These are phyloP conservation scores for Colletotrichum simmondsii DNA, from an alignment of 2,329 filamentous ascomycete genomes.

Conservation along the genomic window DNA sequence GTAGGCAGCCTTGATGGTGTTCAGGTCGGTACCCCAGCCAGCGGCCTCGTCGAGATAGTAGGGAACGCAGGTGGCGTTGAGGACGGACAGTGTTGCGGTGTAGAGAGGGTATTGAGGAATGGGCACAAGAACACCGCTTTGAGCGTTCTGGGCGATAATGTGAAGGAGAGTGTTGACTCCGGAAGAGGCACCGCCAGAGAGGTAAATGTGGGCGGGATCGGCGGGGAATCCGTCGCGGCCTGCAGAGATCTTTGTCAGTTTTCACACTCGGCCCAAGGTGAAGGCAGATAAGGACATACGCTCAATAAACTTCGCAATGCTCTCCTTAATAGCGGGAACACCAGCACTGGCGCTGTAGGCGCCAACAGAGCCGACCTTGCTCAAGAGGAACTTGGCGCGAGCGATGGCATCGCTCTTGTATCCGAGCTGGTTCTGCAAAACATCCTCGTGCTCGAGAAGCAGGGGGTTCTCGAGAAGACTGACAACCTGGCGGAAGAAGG, in stretches of 20 bases:
- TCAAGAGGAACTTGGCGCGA: constrained; percentile 82
- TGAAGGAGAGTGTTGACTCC: constrained; percentile 95
- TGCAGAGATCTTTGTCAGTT: constrained; percentile 46
- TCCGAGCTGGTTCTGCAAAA: constrained; percentile 78
- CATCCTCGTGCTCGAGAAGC: constrained; percentile 84
- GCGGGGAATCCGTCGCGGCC: constrained; percentile 89
- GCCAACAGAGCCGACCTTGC: constrained; percentile 88
- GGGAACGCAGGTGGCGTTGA: constrained; percentile 88
- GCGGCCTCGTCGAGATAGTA: constrained; percentile 92
- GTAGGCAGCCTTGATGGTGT: constrained; percentile 79
- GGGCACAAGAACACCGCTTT: constrained; percentile 85
- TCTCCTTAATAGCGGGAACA: constrained; percentile 85
- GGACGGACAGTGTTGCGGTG: constrained; percentile 87
- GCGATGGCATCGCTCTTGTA: constrained; percentile 93
- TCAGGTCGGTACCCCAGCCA: constrained; percentile 88
- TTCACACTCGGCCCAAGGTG: neutral
- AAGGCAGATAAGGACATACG: constrained; percentile 59
- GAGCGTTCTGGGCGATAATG: constrained; percentile 82
- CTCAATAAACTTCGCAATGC: constrained; percentile 93
- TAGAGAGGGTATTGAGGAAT: constrained; percentile 99
- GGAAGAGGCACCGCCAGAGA: constrained; percentile 90
- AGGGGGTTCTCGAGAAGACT: constrained; percentile 91
- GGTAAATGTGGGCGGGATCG: constrained; percentile 84
- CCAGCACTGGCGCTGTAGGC: constrained; percentile 97
- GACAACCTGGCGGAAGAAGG: constrained; percentile 97